These are phyloP conservation scores for Fraxinus sp. DNA, from an alignment of 305 asterid genomes.

Conservation along the genomic window DNA sequence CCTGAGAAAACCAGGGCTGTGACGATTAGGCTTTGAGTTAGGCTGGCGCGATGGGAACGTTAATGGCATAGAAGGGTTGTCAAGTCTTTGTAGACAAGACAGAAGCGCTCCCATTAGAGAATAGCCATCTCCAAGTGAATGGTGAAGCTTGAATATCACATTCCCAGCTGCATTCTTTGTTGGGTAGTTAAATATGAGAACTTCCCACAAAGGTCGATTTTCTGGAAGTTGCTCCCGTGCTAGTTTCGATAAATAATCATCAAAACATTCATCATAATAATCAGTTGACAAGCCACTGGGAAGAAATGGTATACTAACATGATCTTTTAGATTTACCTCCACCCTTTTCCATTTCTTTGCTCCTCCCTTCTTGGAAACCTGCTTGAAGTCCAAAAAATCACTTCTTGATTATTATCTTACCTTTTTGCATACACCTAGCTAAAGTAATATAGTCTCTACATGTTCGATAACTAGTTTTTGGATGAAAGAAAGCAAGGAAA, in stretches of 20 bases:
- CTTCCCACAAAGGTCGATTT: constrained; percentile 58
- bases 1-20: background rate
- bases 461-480: background rate
- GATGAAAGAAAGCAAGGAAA: background rate
- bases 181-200: constrained; percentile 65
- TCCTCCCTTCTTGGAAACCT: constrained; percentile 47
- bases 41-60: constrained; percentile 49
- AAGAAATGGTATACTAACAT: constrained; percentile 41
- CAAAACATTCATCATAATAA: constrained; percentile 53
- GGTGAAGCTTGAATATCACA: constrained; percentile 61
- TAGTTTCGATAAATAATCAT: constrained; percentile 46
- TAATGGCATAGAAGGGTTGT: constrained; percentile 57
- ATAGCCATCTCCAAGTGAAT: constrained; percentile 72
- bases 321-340: constrained; percentile 50
- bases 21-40: background rate
- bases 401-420: background rate
- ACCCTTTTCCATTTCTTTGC: constrained; percentile 59
- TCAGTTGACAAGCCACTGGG: constrained; percentile 39
- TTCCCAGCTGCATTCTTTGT: constrained; percentile 49
- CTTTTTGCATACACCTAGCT: background rate
- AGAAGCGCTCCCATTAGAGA: constrained; percentile 81
- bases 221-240: constrained; percentile 44
- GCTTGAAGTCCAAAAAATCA: background rate
- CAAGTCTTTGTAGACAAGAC: constrained; percentile 59
- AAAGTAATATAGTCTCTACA: background rate